Conservation (phyloP, 208 protist genomes). For the Endotrypanum monterogeii region DNA sequence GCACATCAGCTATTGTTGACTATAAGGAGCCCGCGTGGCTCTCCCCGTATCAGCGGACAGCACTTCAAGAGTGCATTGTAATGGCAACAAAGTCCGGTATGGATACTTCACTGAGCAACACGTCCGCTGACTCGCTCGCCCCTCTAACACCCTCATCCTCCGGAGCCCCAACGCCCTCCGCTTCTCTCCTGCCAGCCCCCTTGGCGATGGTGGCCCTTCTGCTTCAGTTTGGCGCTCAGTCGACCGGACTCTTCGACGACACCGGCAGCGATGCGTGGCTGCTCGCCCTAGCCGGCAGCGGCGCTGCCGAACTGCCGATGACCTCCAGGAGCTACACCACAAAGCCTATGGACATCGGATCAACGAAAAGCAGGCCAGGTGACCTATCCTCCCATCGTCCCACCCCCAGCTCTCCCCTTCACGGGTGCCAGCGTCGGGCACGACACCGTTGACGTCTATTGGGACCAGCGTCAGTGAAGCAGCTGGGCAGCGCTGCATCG, state of each 20-base stretch:
- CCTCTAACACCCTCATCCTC: not conserved
- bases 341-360: not conserved
- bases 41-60: conserved; percentile 54
- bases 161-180: not conserved
- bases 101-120: not conserved
- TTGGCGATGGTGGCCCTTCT: conserved; percentile 40
- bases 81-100: not conserved
- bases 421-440: not conserved
- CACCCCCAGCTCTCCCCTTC: not conserved
- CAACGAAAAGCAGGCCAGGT: not conserved
- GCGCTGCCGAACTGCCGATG: conserved; percentile 2
- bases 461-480: conserved; percentile 3
- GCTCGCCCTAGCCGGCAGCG: conserved; percentile 42
- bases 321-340: not conserved
- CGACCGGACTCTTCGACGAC: conserved; percentile 61
- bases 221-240: conserved; percentile 49
- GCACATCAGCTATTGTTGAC: conserved; percentile 33
- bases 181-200: conserved; percentile 7
- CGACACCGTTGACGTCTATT: not conserved
- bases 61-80: conserved; percentile 63
- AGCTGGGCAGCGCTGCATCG: conserved; percentile 16
- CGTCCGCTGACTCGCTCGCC: not conserved
- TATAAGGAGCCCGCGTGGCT: conserved; percentile 61
- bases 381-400: not conserved
- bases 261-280: conserved; percentile 78